A percentile compares a stretch with the other conserved stretches of the same genome.
Evolutionary conservation across 2,329 filamentous ascomycete species (phyloP).

Genomic region (Xylariaceae sp.): DNA sequence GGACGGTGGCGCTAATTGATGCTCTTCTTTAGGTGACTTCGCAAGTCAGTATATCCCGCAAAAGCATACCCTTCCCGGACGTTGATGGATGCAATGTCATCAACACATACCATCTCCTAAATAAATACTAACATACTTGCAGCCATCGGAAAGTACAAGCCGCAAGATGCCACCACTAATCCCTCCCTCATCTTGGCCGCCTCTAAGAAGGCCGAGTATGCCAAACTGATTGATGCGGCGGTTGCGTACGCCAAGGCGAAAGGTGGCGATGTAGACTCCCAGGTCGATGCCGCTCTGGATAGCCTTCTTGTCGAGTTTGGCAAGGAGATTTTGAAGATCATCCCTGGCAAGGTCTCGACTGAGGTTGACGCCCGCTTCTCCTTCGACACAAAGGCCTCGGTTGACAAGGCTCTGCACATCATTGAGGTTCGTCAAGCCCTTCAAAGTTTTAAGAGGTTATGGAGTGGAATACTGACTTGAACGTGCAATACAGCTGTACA

Average conservation of each 20-base stretch:
- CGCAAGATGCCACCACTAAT: slow-evolving; percentile 99
- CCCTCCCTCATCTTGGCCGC: slow-evolving; percentile 97
- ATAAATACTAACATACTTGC: slow-evolving; percentile 33
- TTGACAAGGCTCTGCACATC: slow-evolving; percentile 95
- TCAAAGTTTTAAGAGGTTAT: background rate
- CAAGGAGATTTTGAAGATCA: slow-evolving; percentile 94
- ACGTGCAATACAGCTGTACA: slow-evolving; percentile 73
- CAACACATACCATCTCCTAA: slow-evolving; percentile 27
- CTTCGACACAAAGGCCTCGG: slow-evolving; percentile 89
- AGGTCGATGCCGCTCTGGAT: slow-evolving; percentile 91
- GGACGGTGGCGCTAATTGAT: slow-evolving; percentile 36
- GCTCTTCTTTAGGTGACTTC: slow-evolving; percentile 65
- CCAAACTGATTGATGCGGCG: slow-evolving; percentile 84
- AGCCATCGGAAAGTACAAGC: slow-evolving; percentile 99
- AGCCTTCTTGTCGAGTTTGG: slow-evolving; percentile 96
- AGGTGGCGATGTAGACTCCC: slow-evolving; percentile 69
- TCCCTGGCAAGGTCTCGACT: slow-evolving; percentile 97
- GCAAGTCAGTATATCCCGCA: slow-evolving; percentile 61
- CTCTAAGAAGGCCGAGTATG: slow-evolving; percentile 97
- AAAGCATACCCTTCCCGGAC: background rate
- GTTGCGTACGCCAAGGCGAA: slow-evolving; percentile 82
- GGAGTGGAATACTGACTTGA: slow-evolving; percentile 10
- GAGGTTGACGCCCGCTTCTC: slow-evolving; percentile 97
- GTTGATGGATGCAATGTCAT: background rate
- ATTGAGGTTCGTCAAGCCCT: slow-evolving; percentile 77